Evolutionary conservation across 345 rosid species (phyloP).

Genomic region (Geranium brycei): DNA sequence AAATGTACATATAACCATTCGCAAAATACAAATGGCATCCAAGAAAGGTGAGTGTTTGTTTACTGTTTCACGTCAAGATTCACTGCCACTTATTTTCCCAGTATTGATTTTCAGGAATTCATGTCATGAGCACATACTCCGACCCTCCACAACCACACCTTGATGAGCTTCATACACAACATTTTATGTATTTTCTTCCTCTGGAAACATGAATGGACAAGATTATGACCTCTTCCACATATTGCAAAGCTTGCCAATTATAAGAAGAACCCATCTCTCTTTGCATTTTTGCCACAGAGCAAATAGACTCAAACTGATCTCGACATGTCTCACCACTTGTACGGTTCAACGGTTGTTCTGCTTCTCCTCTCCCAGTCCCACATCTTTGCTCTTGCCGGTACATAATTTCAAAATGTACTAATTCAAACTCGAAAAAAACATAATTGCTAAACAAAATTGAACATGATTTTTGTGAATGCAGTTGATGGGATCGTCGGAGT

Average conservation of each 20-base stretch:
- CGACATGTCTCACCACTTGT: background rate
- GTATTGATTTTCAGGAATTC: background rate
- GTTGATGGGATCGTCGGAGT: background rate
- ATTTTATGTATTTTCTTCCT: no score
- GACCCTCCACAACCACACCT: background rate
- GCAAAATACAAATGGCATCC: no score
- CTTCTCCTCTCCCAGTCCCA: background rate
- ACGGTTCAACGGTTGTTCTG: background rate
- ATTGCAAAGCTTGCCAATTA: background rate
- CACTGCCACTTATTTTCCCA: background rate
- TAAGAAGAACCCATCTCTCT: background rate
- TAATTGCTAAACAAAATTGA: no score
- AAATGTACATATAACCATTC: no score
- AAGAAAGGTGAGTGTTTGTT: no score
- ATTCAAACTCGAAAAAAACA: background rate
- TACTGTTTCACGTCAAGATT: no score
- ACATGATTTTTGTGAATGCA: background rate
- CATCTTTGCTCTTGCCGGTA: background rate
- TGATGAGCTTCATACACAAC: background rate
- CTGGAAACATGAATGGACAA: no score
- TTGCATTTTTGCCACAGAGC: background rate
- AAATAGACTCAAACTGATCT: background rate
- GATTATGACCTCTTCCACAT: no score
- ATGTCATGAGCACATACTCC: background rate
- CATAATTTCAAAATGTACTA: background rate